Base-by-base conservation (phyloP, 352 stramenopile species). In the Globisporangium megalacanthum region DNA sequence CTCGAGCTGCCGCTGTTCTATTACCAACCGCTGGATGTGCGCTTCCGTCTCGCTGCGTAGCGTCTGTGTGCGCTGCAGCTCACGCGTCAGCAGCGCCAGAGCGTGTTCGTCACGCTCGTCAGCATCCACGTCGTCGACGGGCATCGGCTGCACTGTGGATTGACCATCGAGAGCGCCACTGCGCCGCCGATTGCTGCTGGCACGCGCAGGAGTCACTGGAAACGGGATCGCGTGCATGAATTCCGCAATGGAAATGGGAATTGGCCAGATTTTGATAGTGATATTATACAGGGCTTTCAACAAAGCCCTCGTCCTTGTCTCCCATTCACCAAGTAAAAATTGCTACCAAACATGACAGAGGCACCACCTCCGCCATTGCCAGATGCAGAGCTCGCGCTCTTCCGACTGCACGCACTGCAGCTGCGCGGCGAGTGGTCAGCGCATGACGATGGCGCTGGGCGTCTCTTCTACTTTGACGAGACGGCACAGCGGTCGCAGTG, bases 381-480 rank as follows among this genome's bases (percentile, higher is more conserved):
- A 29, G 39, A 46, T n/a, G 39, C 39, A n/a, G 55, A 61, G 1
- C 6, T 56, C 68, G 29, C 31, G 33, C 57, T 58, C 20, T 79
- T 75, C 49, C 50, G 44, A 7, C 60, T 83, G 5, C 79, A 92
- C 62, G 82, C 82, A 9, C 61, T 89, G 25, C 56, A 83, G 14
- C 66, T 86, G 48, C 65, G 72, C 39, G 83, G 70, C 46, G 54
- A 73, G 14, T 94, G 83, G 83, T 86, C 76, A 14, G 81, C 85
- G 39, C 79, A 92, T 45, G 79, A 89, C 47, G 83, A 91, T 51
- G 79, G 77, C 33, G 69, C 89, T 7, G 82, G 82, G 8, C 72
- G 70, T 3, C 58, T 90, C n/a, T 94, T 91, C 62, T 94, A 91
- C 70, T 89, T 86, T 65, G 72, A 89, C 52, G 54, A 59, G 14